Evolutionary conservation across 352 stramenopile genomes (phyloP).

Genomic region (Pythium aphanidermatum): DNA sequence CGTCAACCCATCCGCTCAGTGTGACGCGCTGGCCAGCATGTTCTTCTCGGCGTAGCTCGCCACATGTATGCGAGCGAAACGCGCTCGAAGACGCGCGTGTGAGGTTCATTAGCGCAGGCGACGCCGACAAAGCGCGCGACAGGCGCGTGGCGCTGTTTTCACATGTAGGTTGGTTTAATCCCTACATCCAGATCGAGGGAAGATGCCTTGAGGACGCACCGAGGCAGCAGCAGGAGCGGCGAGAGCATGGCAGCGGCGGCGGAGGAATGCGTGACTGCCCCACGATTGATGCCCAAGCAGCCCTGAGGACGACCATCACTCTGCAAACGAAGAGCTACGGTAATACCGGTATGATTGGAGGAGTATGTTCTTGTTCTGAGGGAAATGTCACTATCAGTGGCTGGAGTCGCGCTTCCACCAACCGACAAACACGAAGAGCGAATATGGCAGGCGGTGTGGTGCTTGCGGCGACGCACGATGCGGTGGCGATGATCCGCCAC

Average conservation of each 20-base stretch:
- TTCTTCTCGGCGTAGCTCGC: constrained; percentile 42
- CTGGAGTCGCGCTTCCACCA: background rate
- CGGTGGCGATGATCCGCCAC: constrained; percentile 47
- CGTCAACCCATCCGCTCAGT: constrained; percentile 78
- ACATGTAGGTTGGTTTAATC: no score
- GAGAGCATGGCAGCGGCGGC: constrained; percentile 8
- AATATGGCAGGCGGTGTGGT: constrained; percentile 54
- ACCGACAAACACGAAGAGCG: constrained; percentile 1
- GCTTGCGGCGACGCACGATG: constrained; percentile 26
- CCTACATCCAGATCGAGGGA: no score
- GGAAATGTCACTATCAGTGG: constrained; percentile 15
- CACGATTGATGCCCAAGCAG: constrained; percentile 6
- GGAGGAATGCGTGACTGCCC: background rate
- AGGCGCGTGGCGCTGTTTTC: constrained; percentile 7
- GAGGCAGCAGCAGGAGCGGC: constrained; percentile 17
- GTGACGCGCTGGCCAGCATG: constrained; percentile 50
- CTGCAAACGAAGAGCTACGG: constrained; percentile 1
- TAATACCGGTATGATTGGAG: constrained; percentile 14
- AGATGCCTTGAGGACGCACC: constrained; percentile 2
- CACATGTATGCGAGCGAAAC: constrained; percentile 72
- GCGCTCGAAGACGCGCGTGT: constrained; percentile 21
- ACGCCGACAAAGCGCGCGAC: constrained; percentile 1
- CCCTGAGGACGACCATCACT: constrained; percentile 15
- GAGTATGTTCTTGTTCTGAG: background rate
- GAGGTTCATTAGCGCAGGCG: constrained; percentile 1